A percentile compares a stretch with the other conserved stretches of the same genome.
Conservation (phyloP, 139 green algal species). For the Nannochloris sp. region DNA sequence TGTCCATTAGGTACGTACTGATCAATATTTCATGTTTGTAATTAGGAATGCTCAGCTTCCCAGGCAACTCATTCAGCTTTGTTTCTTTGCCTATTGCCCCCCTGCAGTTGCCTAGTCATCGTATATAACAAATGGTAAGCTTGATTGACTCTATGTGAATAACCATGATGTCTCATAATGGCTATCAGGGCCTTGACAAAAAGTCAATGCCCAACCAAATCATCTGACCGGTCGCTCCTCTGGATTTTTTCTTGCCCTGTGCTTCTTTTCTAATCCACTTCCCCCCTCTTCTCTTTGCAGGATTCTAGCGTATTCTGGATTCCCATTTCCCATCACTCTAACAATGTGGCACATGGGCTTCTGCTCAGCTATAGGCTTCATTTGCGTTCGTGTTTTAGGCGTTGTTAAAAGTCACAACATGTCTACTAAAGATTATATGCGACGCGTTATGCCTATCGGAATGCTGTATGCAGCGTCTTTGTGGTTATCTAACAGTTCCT, state of each 20-base stretch:
- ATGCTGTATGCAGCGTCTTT: constrained; percentile 85
- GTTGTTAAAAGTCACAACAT: constrained; percentile 74
- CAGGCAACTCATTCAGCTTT: too few species aligned
- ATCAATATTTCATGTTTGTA: too few species aligned
- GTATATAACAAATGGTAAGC: constrained; percentile 1
- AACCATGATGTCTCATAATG: too few species aligned
- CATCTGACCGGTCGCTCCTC: not conserved
- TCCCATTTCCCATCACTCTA: constrained; percentile 85
- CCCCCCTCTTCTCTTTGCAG: not conserved
- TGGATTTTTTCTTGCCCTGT: not conserved
- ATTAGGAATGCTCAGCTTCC: too few species aligned
- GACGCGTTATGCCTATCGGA: constrained; percentile 77
- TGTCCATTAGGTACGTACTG: too few species aligned
- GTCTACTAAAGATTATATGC: constrained; percentile 51
- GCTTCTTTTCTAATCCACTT: not conserved
- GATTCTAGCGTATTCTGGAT: constrained; percentile 78
- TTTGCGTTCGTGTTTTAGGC: constrained; percentile 41
- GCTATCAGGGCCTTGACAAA: too few species aligned
- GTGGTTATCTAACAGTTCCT: constrained; percentile 93
- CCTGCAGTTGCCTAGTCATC: not conserved
- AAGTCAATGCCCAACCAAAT: too few species aligned
- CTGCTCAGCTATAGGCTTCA: constrained; percentile 67
- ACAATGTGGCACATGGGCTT: constrained; percentile 85
- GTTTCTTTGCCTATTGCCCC: too few species aligned
- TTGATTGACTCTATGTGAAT: too few species aligned